phyloP scores from a whole-genome alignment of 805 yeast species.

The Myxozyma neotropica region DNA sequence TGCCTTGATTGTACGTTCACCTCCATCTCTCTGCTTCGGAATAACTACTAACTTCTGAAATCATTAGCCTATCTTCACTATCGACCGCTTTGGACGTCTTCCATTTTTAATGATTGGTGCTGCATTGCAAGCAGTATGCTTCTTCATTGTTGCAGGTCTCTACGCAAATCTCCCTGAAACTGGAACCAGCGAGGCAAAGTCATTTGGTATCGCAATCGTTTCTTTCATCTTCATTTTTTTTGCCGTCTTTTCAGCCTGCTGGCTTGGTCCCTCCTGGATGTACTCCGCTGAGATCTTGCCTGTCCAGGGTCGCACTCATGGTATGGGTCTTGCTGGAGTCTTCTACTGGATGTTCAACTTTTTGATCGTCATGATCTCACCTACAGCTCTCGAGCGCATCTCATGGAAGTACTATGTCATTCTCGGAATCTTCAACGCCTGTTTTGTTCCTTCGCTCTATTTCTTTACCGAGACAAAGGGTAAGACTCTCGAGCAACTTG shows the following conservation, averaged over 20 bases:
- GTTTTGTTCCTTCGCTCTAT: constrained; percentile 49
- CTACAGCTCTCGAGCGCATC: constrained; percentile 50
- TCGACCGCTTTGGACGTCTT: constrained; percentile 24
- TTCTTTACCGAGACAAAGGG: constrained; percentile 68
- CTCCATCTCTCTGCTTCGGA: background rate
- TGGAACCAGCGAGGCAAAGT: constrained; percentile 7
- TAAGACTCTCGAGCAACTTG: constrained; percentile 60
- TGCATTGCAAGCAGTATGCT: constrained; percentile 19
- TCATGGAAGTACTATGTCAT: constrained; percentile 62
- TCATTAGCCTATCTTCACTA: constrained; percentile 15
- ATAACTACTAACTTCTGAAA: background rate
- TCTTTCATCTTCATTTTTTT: constrained; percentile 52
- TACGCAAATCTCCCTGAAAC: constrained; percentile 19
- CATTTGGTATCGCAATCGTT: constrained; percentile 36
- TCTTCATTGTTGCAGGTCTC: constrained; percentile 22
- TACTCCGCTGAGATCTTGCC: constrained; percentile 38
- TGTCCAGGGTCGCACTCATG: constrained; percentile 47
- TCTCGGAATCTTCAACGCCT: constrained; percentile 56
- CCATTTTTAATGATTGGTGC: constrained; percentile 23
- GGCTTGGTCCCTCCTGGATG: constrained; percentile 54
- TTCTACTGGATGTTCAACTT: constrained; percentile 21
- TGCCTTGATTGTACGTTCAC: constrained; percentile 13
- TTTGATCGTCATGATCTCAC: constrained; percentile 35
- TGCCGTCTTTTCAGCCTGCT: constrained; percentile 50
- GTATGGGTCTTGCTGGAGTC: constrained; percentile 38